Base-by-base conservation (phyloP, 192 early-diverging fungal genomes). In the Glomus cerebriforme region DNA sequence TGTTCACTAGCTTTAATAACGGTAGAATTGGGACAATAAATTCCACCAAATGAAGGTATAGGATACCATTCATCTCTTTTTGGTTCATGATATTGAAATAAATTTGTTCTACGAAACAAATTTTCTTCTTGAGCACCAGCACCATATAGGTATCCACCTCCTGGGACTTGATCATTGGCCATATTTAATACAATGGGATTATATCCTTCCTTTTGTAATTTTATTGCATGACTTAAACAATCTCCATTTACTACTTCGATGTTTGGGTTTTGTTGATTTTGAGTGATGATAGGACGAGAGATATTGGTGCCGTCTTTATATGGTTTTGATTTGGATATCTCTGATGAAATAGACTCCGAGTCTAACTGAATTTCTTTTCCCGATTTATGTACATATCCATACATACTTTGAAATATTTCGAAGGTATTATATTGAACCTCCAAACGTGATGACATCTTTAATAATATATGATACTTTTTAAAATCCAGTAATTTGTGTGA, bases 171-270 rank as follows among this genome's bases (percentile, higher is more conserved):
- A 19, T 72, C 68, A 66, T 80, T 82, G 29, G 85, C 85, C 85
- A 86, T 86, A 32, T 86, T 83, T 19, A 86, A 72, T 49, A 86
- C 83, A 54, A 86, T 71, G 7, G 85, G 83, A 31, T 82, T 84
- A 35, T 77, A 84, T 24, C 85, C 85, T 58, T 59, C 75, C 5
- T 78, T 63, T 59, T 86, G 84, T 76, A 86, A 65, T 26, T 49
- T 45, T 37, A 84, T 27, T 9, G 81, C 85, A 24, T 86, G 80
- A 60, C 79, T 79, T 17, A 86, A 69, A 26, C 75, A 75, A 67
- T 86, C 85, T 6, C 75, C 79, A 73, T 80, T 68, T 45, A 82
- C 32, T 27, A 86, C 81, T 34, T 67, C 75, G 69, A 86, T 43
- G 4, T 79, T 54, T 13, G 85, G 85, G 73, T 81, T 73, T 10